phyloP scores from a whole-genome alignment of 2,329 filamentous ascomycete species.

The Sporothrix protearum region DNA sequence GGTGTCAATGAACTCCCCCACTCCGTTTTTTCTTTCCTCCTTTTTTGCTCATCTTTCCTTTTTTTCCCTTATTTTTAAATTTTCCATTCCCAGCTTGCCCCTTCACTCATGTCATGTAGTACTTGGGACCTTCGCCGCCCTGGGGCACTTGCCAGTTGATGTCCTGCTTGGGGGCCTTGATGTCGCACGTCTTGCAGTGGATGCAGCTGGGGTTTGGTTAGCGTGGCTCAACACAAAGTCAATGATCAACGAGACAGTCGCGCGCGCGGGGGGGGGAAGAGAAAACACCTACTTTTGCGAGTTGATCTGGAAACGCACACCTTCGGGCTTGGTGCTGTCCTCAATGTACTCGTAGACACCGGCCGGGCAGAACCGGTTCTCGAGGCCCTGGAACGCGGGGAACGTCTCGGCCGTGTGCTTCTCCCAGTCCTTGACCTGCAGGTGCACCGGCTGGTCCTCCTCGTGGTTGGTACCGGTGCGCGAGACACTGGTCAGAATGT shows the following conservation, averaged over 20 bases:
- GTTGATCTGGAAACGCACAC: slow-evolving; percentile 96
- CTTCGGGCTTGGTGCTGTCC: slow-evolving; percentile 78
- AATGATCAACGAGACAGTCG: too few relatives aligned
- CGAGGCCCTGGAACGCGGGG: slow-evolving; percentile 84
- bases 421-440: slow-evolving; percentile 95
- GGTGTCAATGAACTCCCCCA: neutral
- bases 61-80: neutral
- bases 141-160: slow-evolving; percentile 97
- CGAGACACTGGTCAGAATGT: slow-evolving; percentile 92
- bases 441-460: slow-evolving; percentile 94
- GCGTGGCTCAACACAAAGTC: neutral
- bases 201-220: slow-evolving; percentile 68
- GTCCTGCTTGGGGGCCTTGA: slow-evolving; percentile 94
- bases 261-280: too few relatives aligned
- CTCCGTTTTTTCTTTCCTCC: neutral
- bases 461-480: slow-evolving; percentile 97
- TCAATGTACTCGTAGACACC: slow-evolving; percentile 98
- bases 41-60: neutral
- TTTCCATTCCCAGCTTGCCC: neutral
- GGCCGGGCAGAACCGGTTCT: slow-evolving; percentile 95
- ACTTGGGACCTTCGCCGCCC: slow-evolving; percentile 75
- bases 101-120: slow-evolving; percentile 58
- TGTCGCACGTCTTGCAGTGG: slow-evolving; percentile 99
- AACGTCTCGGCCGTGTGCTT: slow-evolving; percentile 78
- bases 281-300: slow-evolving; percentile 94